A percentile compares a stretch with the other conserved stretches of the same genome.
phyloP scores from a whole-genome alignment of 2,329 filamentous ascomycete genomes.

The Claviceps lovelessii region DNA sequence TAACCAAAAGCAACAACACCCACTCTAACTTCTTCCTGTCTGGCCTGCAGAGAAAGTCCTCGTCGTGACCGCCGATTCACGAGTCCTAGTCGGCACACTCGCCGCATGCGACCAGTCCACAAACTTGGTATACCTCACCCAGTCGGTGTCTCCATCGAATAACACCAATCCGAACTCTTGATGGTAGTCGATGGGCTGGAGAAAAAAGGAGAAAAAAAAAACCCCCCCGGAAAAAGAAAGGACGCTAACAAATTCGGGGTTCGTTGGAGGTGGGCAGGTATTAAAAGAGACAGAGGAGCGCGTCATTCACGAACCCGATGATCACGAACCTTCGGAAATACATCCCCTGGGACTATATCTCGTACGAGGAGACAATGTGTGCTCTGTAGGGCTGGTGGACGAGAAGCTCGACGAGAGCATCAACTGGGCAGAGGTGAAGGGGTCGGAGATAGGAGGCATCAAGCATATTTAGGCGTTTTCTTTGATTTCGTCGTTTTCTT shows the following conservation, averaged over 20 bases:
- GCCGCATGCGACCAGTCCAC: conserved; percentile 81
- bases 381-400: conserved; percentile 77
- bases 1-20: not conserved
- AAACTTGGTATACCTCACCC: conserved; percentile 48
- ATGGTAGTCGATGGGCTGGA: too few relatives aligned
- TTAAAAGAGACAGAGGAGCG: conserved; percentile 73
- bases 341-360: conserved; percentile 80
- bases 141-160: not conserved
- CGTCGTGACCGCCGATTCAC: conserved; percentile 82
- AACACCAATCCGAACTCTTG: not conserved
- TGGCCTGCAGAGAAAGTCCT: conserved; percentile 62
- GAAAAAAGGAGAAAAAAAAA: not conserved
- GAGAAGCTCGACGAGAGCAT: conserved; percentile 80
- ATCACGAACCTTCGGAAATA: conserved; percentile 65
- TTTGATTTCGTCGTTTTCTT: not conserved
- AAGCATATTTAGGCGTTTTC: conserved; percentile 47
- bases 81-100: conserved; percentile 70
- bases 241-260: not conserved
- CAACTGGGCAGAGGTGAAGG: conserved; percentile 83
- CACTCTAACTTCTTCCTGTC: not conserved
- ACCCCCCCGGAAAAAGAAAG: not conserved
- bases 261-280: conserved; percentile 35
- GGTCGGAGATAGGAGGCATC: conserved; percentile 67
- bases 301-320: conserved; percentile 74
- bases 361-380: conserved; percentile 88